Evolutionary conservation across 78 protist species (phyloP).

Genomic region (Mastigamoeba balamuthi): DNA sequence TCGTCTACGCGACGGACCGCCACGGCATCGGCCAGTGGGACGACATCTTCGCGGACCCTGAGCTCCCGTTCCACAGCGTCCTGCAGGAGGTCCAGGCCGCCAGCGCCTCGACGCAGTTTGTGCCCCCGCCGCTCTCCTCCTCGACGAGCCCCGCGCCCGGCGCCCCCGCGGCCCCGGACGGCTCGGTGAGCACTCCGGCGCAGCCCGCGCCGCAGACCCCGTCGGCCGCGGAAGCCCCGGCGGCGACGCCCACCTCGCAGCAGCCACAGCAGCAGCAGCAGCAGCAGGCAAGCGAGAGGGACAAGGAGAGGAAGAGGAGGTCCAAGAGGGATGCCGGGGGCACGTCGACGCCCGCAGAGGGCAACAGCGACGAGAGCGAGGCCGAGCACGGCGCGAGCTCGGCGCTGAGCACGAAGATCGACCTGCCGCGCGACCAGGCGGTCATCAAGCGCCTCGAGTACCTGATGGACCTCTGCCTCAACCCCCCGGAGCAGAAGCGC

Average conservation of each 20-base stretch:
- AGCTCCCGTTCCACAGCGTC: slow-evolving; percentile 9
- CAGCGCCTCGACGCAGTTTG: no score
- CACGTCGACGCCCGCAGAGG: no score
- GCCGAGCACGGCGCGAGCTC: no score
- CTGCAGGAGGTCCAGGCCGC: no score
- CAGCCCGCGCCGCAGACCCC: neutral
- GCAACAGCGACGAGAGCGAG: no score
- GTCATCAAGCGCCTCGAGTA: slow-evolving; percentile 10
- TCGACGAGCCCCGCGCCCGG: neutral
- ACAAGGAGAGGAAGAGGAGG: slow-evolving; percentile 8
- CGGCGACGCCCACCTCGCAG: neutral
- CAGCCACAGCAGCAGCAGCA: neutral
- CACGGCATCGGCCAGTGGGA: slow-evolving; percentile 34
- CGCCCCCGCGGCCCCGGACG: neutral
- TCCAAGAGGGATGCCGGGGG: no score
- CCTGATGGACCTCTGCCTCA: neutral
- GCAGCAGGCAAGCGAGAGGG: slow-evolving; percentile 5
- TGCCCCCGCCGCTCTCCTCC: no score
- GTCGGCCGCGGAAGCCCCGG: neutral
- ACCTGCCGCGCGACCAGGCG: slow-evolving; percentile 20
- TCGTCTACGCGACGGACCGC: slow-evolving; percentile 6
- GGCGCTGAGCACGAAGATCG: no score
- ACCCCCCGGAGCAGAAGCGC: slow-evolving; percentile 8
- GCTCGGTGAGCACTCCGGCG: no score
- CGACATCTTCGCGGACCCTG: slow-evolving; percentile 19